A percentile compares a stretch with the other conserved stretches of the same genome.
These are phyloP conservation scores for Microsporum canis DNA, from an alignment of 2,329 filamentous ascomycete species.

Conservation along the genomic window DNA sequence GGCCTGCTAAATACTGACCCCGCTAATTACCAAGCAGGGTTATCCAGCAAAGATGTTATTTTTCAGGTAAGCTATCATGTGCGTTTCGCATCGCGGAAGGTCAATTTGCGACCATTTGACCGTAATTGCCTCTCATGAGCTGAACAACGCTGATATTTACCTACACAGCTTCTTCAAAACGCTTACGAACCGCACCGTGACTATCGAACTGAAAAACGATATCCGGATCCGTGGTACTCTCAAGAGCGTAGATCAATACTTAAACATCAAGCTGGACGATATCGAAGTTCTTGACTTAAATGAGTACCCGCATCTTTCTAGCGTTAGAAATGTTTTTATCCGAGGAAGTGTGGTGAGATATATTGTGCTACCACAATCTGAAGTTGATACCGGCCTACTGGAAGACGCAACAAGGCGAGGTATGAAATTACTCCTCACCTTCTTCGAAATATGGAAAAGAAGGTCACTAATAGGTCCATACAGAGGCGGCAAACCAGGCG, in stretches of 20 bases:
- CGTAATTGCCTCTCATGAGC: not conserved
- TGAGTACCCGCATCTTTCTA: conserved; percentile 83
- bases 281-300: conserved; percentile 86
- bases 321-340: conserved; percentile 94
- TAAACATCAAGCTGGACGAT: conserved; percentile 98
- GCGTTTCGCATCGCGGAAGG: not conserved
- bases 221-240: conserved; percentile 91
- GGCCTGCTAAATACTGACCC: not conserved
- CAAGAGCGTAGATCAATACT: conserved; percentile 96
- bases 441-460: not conserved
- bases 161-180: conserved; percentile 85
- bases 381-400: conserved; percentile 73
- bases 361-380: conserved; percentile 70
- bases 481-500: conserved; percentile 42
- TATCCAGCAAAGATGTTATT: conserved; percentile 36
- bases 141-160: not conserved
- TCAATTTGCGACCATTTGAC: not conserved
- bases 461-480: conserved; percentile 16
- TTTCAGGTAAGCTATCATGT: conserved; percentile 35
- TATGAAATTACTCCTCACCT: conserved; percentile 27
- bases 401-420: conserved; percentile 87
- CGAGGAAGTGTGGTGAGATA: conserved; percentile 86
- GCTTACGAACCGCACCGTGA: conserved; percentile 92
- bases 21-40: too few relatives aligned
- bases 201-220: conserved; percentile 98